phyloP scores from a whole-genome alignment of 371 early-diverging fungal genomes.

The Mucor saturninus region DNA sequence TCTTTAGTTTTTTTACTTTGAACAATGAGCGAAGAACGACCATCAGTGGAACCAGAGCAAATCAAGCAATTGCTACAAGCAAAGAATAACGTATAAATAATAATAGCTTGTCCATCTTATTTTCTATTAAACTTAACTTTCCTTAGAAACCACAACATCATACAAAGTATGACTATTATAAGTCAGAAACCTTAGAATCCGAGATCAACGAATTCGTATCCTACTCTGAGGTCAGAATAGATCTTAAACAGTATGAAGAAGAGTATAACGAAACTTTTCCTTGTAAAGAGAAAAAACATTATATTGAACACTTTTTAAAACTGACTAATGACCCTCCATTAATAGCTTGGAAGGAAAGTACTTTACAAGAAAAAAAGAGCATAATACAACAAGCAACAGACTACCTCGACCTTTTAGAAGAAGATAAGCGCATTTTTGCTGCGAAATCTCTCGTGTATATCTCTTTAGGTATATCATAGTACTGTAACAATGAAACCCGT shows the following conservation, averaged over 20 bases:
- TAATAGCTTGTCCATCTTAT: neutral
- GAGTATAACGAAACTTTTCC: constrained; percentile 21
- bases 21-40: constrained; percentile 2
- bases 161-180: constrained; percentile 58
- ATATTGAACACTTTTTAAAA: no score
- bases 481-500: neutral
- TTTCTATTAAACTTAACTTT: neutral
- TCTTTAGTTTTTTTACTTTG: neutral
- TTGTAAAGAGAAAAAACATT: constrained; percentile 13
- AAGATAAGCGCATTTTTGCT: constrained; percentile 48
- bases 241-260: constrained; percentile 20
- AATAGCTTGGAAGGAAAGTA: constrained; percentile 22
- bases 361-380: constrained; percentile 24
- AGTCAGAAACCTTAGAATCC: constrained; percentile 53
- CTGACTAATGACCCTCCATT: neutral
- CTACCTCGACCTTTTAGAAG: constrained; percentile 54
- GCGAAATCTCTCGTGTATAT: constrained; percentile 63
- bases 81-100: constrained; percentile 3
- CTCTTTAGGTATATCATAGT: constrained; percentile 56
- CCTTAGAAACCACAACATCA: constrained; percentile 22
- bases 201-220: constrained; percentile 76
- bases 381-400: constrained; percentile 55
- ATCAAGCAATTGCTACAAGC: neutral
- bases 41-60: constrained; percentile 8
- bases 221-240: constrained; percentile 56